Evolutionary conservation across 768 basidiomycete species (phyloP).

Genomic region (Clitopilus passeckerianus): DNA sequence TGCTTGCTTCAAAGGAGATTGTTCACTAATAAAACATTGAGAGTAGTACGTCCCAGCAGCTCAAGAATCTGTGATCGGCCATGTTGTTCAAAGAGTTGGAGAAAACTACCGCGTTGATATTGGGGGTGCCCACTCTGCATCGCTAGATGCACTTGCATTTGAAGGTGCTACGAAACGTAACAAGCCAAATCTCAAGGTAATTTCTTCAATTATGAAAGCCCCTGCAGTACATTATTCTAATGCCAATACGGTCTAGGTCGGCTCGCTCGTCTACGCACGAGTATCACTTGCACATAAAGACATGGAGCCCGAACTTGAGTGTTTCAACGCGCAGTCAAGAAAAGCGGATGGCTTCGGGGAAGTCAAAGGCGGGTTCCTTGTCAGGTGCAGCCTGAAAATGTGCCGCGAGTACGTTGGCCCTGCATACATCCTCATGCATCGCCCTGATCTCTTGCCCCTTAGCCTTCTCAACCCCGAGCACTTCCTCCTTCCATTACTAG

Average conservation of each 20-base stretch:
- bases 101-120: conserved; percentile 95
- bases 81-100: conserved; percentile 73
- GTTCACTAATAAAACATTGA: background rate
- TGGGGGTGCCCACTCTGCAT: conserved; percentile 80
- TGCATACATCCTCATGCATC: background rate
- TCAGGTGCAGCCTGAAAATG: conserved; percentile 78
- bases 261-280: conserved; percentile 85
- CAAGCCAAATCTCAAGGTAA: conserved; percentile 87
- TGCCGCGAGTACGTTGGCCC: conserved; percentile 67
- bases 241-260: conserved; percentile 51
- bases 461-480: conserved; percentile 80
- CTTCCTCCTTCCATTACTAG: conserved; percentile 78
- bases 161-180: conserved; percentile 95
- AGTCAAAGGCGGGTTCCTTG: conserved; percentile 82
- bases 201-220: background rate
- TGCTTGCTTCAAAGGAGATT: background rate
- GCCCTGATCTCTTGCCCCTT: background rate
- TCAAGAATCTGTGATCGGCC: conserved; percentile 86
- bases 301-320: conserved; percentile 97
- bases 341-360: conserved; percentile 95
- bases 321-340: conserved; percentile 89
- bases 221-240: background rate
- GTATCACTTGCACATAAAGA: conserved; percentile 94
- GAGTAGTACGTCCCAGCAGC: conserved; percentile 84
- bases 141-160: conserved; percentile 87